These are phyloP conservation scores for Odonthalia washingtoniensis DNA, from an alignment of 31 red algal genomes.

Conservation along the genomic window DNA sequence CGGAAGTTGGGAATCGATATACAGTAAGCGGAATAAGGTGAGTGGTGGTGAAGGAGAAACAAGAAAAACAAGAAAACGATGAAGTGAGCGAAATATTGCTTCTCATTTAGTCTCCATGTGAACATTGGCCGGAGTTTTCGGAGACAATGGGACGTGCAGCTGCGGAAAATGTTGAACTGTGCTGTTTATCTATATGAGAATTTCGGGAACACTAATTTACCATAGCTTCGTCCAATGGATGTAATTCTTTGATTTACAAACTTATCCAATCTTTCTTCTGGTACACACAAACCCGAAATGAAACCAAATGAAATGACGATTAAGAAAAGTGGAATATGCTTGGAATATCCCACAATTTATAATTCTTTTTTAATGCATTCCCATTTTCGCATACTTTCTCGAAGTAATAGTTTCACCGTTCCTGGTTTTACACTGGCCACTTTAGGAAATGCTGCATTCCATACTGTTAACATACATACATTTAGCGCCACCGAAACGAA, in stretches of 20 bases:
- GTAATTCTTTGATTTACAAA: constrained; percentile 22
- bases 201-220: too few species aligned
- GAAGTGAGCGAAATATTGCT: too few species aligned
- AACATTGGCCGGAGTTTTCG: too few species aligned
- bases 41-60: too few species aligned
- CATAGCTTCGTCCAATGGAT: constrained; percentile 39
- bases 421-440: background rate
- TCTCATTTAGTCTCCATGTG: too few species aligned
- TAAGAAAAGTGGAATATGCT: constrained; percentile 45
- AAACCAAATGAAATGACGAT: constrained; percentile 46
- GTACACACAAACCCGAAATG: constrained; percentile 42
- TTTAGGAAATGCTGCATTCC: constrained; percentile 41
- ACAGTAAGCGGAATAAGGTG: too few species aligned
- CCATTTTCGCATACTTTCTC: constrained; percentile 53
- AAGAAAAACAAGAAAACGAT: too few species aligned
- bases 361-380: constrained; percentile 27
- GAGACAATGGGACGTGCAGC: too few species aligned
- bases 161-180: too few species aligned
- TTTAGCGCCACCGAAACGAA: constrained; percentile 56
- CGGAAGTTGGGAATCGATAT: too few species aligned
- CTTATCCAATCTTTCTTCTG: constrained; percentile 36
- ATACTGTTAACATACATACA: constrained; percentile 50
- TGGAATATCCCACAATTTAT: constrained; percentile 37
- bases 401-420: constrained; percentile 19
- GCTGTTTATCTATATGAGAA: too few species aligned